A percentile compares a stretch with the other conserved stretches of the same genome.
Conservation (phyloP, 257 asterid genomes). For the Salvia splendens region DNA sequence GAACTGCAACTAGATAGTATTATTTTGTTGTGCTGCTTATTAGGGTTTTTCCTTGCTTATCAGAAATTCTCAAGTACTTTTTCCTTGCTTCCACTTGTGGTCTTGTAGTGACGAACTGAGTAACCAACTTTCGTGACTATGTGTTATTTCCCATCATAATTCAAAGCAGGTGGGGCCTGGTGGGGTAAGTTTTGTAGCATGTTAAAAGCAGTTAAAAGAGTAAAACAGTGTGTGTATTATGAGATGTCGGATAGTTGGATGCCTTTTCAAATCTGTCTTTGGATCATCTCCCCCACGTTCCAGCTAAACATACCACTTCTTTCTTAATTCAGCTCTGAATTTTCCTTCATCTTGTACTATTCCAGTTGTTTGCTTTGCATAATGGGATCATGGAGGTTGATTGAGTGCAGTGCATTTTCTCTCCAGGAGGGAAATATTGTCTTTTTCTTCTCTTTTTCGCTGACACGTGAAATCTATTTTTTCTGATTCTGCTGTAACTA, state of each 20-base stretch:
- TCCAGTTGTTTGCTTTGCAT: conserved; percentile 19
- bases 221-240: conserved; percentile 23
- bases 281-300: conserved; percentile 39
- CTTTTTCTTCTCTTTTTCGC: conserved; percentile 29
- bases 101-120: too few relatives aligned
- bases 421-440: conserved; percentile 38
- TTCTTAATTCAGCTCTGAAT: conserved; percentile 26
- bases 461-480: conserved; percentile 33
- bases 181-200: neutral
- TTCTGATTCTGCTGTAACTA: conserved; percentile 26
- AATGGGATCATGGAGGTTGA: conserved; percentile 18
- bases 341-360: conserved; percentile 18
- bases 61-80: too few relatives aligned
- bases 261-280: conserved; percentile 32
- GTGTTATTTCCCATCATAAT: too few relatives aligned
- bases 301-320: conserved; percentile 45
- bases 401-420: conserved; percentile 13
- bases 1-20: neutral
- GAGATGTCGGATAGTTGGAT: conserved; percentile 44
- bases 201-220: conserved; percentile 18
- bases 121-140: too few relatives aligned
- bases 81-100: too few relatives aligned
- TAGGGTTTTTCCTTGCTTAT: too few relatives aligned
- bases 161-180: neutral
- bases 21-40: too few relatives aligned